Conservation (phyloP, 306 rosid species). For the Mimosa pudica region DNA sequence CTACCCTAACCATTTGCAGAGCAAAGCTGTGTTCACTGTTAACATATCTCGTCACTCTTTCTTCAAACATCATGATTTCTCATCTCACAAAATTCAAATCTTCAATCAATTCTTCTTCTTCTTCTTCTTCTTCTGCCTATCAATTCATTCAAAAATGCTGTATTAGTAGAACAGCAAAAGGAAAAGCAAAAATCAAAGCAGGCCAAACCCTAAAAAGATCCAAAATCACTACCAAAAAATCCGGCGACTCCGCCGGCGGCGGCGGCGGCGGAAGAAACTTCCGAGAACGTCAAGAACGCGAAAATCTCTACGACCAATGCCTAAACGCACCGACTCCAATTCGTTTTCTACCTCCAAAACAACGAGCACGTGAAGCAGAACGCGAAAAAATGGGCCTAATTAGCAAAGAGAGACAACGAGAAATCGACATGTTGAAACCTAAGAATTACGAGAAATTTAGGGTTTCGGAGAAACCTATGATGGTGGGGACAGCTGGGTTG, state of each 20-base stretch:
- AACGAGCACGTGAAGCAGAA: slow-evolving; percentile 61
- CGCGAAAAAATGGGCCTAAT: slow-evolving; percentile 82
- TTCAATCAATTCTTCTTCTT: background rate
- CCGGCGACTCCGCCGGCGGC: slow-evolving; percentile 33
- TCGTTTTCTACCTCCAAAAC: slow-evolving; percentile 48
- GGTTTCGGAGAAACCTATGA: slow-evolving; percentile 61
- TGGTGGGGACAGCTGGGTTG: slow-evolving; percentile 75
- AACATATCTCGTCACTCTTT: background rate
- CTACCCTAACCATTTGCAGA: slow-evolving; percentile 10
- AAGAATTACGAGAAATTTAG: slow-evolving; percentile 41
- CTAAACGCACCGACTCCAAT: slow-evolving; percentile 77
- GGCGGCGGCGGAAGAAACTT: slow-evolving; percentile 46
- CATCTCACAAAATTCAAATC: slow-evolving; percentile 37
- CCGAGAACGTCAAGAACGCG: slow-evolving; percentile 55
- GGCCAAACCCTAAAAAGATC: slow-evolving; percentile 46
- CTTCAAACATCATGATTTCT: slow-evolving; percentile 35
- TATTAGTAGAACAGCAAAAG: slow-evolving; percentile 52
- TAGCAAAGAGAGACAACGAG: slow-evolving; percentile 78
- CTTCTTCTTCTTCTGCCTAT: slow-evolving; percentile 9
- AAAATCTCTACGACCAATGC: slow-evolving; percentile 60
- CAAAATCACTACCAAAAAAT: slow-evolving; percentile 36
- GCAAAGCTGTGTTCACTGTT: background rate
- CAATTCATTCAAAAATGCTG: slow-evolving; percentile 45
- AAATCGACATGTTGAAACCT: slow-evolving; percentile 61
- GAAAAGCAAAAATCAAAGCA: slow-evolving; percentile 49